A percentile compares a stretch with the other conserved stretches of the same genome.
Evolutionary conservation across 2,329 filamentous ascomycete species (phyloP).

Genomic region (Trichoderma atroviride): DNA sequence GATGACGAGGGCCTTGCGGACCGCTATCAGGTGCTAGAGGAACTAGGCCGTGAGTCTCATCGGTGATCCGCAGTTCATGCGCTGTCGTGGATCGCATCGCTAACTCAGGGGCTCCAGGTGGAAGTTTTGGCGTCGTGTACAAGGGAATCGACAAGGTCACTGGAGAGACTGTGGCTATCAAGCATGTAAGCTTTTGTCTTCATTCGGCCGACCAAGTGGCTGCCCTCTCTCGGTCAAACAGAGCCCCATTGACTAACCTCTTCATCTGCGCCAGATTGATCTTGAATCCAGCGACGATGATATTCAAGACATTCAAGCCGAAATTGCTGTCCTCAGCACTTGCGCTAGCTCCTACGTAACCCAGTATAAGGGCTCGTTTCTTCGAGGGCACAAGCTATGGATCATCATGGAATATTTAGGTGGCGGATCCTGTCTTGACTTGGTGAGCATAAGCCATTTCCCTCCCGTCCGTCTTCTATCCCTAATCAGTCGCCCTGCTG

Average conservation of each 20-base stretch:
- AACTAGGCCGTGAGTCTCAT: conserved; percentile 78
- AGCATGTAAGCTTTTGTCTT: conserved; percentile 68
- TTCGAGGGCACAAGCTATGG: conserved; percentile 97
- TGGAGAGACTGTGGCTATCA: conserved; percentile 93
- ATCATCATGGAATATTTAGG: conserved; percentile 99
- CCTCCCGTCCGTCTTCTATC: background rate
- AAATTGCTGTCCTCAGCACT: conserved; percentile 92
- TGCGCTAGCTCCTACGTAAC: conserved; percentile 94
- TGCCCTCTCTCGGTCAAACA: background rate
- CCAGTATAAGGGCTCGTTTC: conserved; percentile 93
- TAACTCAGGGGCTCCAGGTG: conserved; percentile 57
- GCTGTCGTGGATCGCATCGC: background rate
- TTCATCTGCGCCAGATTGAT: conserved; percentile 72
- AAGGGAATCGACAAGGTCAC: conserved; percentile 91
- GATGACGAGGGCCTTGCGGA: conserved; percentile 69
- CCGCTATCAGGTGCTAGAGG: conserved; percentile 93
- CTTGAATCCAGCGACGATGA: conserved; percentile 98
- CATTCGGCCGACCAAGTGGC: background rate
- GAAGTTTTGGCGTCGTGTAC: conserved; percentile 95
- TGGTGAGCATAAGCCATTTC: conserved; percentile 58
- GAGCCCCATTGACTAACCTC: background rate
- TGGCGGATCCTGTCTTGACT: conserved; percentile 89
- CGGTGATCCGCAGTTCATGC: background rate
- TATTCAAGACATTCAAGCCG: conserved; percentile 96
- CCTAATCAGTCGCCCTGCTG: conserved; percentile 28